Conservation (phyloP, 345 rosid species). For the Leavenworthia alabamica region DNA sequence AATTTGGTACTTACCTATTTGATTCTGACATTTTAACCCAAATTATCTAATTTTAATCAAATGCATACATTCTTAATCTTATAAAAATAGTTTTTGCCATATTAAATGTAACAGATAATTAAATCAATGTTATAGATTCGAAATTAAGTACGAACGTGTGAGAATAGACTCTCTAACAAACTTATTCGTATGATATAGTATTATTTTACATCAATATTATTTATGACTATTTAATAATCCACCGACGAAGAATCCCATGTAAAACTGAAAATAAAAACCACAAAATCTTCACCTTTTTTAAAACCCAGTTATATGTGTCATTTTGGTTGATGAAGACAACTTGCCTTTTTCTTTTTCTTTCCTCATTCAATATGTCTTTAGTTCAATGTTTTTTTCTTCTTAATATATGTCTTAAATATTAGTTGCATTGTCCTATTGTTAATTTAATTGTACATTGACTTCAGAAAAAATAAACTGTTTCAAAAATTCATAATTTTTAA, state of each 20-base stretch:
- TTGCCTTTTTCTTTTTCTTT: not conserved
- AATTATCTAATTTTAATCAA: not conserved
- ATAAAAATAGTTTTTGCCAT: not conserved
- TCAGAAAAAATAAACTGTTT: not conserved
- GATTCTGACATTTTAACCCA: slow-evolving; percentile 13
- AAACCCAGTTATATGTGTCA: not conserved
- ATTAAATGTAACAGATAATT: not conserved
- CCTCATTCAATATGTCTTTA: not conserved
- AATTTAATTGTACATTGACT: not conserved
- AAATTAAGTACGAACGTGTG: slow-evolving; percentile 5
- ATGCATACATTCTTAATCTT: not conserved
- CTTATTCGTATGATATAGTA: slow-evolving; percentile 8
- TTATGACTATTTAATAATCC: slow-evolving; percentile 17
- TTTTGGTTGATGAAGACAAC: not conserved
- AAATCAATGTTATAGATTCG: not conserved
- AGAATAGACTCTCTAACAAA: slow-evolving; percentile 14
- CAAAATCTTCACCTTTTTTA: not conserved
- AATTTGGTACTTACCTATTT: not conserved
- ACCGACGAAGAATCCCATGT: slow-evolving; percentile 32
- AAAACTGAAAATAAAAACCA: slow-evolving; percentile 8
- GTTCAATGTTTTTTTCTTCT: not conserved
- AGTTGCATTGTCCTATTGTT: not conserved
- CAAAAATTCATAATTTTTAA: not conserved
- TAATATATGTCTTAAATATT: not conserved
- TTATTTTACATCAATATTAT: not conserved